Evolutionary conservation across 495 filamentous ascomycete genomes (phyloP).

Genomic region (Trichoderma virens): DNA sequence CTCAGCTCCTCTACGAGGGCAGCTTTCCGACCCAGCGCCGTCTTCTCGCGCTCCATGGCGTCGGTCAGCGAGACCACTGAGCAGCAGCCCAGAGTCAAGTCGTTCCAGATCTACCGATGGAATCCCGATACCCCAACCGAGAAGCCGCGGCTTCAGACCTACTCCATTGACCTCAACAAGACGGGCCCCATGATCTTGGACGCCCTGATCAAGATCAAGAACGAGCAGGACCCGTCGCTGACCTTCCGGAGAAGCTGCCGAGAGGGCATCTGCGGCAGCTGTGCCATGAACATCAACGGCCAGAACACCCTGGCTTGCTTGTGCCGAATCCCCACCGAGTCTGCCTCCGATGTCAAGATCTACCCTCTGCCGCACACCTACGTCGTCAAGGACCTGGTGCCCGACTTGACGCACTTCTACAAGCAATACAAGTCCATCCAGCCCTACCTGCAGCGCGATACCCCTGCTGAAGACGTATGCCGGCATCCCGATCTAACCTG

Average conservation of each 20-base stretch:
- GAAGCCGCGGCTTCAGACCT: slow-evolving; percentile 93
- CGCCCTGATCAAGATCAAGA: slow-evolving; percentile 96
- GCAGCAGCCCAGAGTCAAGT: slow-evolving; percentile 68
- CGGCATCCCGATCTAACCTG: no score
- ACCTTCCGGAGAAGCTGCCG: slow-evolving; percentile 92
- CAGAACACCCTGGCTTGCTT: slow-evolving; percentile 94
- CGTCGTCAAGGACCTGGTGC: slow-evolving; percentile 97
- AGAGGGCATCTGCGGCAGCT: slow-evolving; percentile 97
- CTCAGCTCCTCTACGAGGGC: slow-evolving; percentile 48
- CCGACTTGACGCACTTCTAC: slow-evolving; percentile 97
- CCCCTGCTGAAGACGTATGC: slow-evolving; percentile 66
- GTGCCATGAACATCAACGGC: slow-evolving; percentile 99
- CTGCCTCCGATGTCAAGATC: slow-evolving; percentile 76
- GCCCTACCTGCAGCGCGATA: slow-evolving; percentile 89
- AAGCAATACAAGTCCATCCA: slow-evolving; percentile 99
- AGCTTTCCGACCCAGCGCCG: slow-evolving; percentile 34
- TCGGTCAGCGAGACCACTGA: slow-evolving; percentile 37
- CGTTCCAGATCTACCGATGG: slow-evolving; percentile 99
- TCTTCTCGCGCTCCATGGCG: slow-evolving; percentile 33
- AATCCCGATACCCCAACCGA: slow-evolving; percentile 81
- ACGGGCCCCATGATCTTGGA: slow-evolving; percentile 98
- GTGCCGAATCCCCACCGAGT: slow-evolving; percentile 90
- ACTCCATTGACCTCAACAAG: slow-evolving; percentile 93
- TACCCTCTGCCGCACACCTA: slow-evolving; percentile 98
- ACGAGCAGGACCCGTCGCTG: slow-evolving; percentile 92